Evolutionary conservation across 257 asterid species (phyloP).

Genomic region (Knoxia roxburghii): DNA sequence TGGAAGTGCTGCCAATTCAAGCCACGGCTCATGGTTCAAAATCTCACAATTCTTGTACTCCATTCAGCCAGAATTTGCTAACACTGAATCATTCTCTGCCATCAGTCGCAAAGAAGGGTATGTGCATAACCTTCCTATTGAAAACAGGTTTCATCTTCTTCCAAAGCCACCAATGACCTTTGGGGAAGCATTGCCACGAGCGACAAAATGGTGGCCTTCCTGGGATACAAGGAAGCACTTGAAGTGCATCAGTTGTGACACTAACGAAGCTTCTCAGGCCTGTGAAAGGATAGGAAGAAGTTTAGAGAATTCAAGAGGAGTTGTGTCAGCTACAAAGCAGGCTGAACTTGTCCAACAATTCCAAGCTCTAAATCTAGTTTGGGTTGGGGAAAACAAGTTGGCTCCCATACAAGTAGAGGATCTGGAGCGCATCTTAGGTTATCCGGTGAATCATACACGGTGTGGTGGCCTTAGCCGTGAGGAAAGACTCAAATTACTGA

Average conservation of each 20-base stretch:
- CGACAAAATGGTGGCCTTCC: constrained; percentile 71
- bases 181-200: constrained; percentile 54
- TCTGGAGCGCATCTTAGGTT: constrained; percentile 73
- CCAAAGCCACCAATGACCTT: constrained; percentile 73
- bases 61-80: constrained; percentile 65
- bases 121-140: constrained; percentile 74
- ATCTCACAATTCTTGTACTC: constrained; percentile 66
- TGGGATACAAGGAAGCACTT: constrained; percentile 84
- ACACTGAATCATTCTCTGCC: constrained; percentile 51
- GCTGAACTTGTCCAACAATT: constrained; percentile 53
- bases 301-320: constrained; percentile 42
- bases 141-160: constrained; percentile 45
- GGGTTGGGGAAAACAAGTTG: constrained; percentile 55
- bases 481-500: constrained; percentile 56
- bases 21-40: constrained; percentile 63
- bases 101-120: constrained; percentile 75
- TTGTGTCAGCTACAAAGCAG: constrained; percentile 42
- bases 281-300: constrained; percentile 58
- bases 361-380: constrained; percentile 46
- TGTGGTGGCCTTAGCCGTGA: constrained; percentile 36
- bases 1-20: constrained; percentile 47
- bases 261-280: constrained; percentile 29
- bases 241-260: constrained; percentile 39
- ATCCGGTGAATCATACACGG: constrained; percentile 57
- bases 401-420: constrained; percentile 58